Conservation (phyloP, 1,139 yeast species). For the Saccharomyces hybrid region DNA sequence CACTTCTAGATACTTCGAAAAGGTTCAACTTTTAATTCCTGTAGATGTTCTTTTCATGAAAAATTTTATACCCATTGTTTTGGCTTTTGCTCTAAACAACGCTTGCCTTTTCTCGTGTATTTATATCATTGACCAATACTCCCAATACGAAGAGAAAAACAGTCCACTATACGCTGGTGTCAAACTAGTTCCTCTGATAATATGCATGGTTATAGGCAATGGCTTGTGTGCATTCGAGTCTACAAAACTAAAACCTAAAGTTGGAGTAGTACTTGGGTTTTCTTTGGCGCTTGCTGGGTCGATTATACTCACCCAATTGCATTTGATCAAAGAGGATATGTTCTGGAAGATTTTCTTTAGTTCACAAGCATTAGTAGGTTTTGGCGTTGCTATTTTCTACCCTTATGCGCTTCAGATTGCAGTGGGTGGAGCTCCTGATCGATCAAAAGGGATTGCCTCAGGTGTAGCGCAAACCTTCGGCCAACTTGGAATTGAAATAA, state of each 20-base stretch:
- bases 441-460: conserved; percentile 31
- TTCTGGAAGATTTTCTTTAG: conserved; percentile 30
- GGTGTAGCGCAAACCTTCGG: background rate
- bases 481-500: background rate
- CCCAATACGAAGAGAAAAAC: conserved; percentile 14
- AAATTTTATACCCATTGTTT: conserved; percentile 15
- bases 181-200: conserved; percentile 11
- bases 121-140: conserved; percentile 13
- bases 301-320: conserved; percentile 3
- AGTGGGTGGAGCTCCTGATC: conserved; percentile 29
- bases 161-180: conserved; percentile 26
- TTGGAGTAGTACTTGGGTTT: background rate
- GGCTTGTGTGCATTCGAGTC: background rate
- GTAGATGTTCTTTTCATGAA: conserved; percentile 13
- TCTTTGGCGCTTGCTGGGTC: background rate
- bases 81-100: conserved; percentile 8
- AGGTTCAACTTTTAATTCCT: conserved; percentile 17
- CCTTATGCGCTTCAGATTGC: conserved; percentile 16
- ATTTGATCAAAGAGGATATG: conserved; percentile 11
- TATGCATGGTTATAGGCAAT: background rate
- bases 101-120: conserved; percentile 10
- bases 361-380: conserved; percentile 14
- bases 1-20: conserved; percentile 11
- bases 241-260: background rate
- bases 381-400: conserved; percentile 14